Evolutionary conservation across 2,329 filamentous ascomycete species (phyloP).

Genomic region (Periconia sp.): DNA sequence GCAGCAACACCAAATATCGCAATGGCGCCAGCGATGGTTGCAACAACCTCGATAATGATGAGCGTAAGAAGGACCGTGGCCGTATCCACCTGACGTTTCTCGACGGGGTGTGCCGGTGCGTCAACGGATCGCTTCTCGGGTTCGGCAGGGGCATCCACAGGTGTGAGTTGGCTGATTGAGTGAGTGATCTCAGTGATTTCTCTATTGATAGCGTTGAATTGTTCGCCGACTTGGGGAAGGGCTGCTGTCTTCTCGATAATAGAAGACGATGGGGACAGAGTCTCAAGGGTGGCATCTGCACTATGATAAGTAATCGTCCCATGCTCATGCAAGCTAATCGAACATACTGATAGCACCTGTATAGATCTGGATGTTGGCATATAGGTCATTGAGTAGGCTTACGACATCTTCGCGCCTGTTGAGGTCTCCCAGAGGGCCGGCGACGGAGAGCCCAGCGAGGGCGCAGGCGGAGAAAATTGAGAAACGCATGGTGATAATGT

Average conservation of each 20-base stretch:
- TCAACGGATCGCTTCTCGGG: slow-evolving; percentile 1
- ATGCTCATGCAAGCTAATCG: no score
- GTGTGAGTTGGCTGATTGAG: slow-evolving; percentile 12
- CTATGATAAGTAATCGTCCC: no score
- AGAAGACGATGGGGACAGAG: slow-evolving; percentile 16
- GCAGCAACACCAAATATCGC: slow-evolving; percentile 18
- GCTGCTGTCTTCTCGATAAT: slow-evolving; percentile 20
- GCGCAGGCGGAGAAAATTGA: background rate
- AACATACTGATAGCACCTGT: no score
- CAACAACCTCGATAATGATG: slow-evolving; percentile 23
- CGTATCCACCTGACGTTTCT: background rate
- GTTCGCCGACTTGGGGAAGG: slow-evolving; percentile 14
- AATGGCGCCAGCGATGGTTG: slow-evolving; percentile 17
- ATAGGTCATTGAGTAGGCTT: slow-evolving; percentile 18
- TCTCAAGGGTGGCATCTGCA: slow-evolving; percentile 19
- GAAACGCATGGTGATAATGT: background rate
- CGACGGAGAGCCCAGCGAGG: background rate
- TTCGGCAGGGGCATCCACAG: background rate
- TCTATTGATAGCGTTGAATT: slow-evolving; percentile 16
- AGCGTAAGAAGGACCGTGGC: slow-evolving; percentile 14
- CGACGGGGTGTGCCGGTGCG: background rate
- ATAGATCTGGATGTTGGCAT: slow-evolving; percentile 19
- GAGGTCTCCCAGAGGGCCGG: background rate
- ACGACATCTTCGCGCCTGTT: slow-evolving; percentile 13
- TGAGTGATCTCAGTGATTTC: slow-evolving; percentile 12